A percentile compares a stretch with the other conserved stretches of the same genome.
Conservation (phyloP, 164 flowering plant species). For the Piper betle region DNA sequence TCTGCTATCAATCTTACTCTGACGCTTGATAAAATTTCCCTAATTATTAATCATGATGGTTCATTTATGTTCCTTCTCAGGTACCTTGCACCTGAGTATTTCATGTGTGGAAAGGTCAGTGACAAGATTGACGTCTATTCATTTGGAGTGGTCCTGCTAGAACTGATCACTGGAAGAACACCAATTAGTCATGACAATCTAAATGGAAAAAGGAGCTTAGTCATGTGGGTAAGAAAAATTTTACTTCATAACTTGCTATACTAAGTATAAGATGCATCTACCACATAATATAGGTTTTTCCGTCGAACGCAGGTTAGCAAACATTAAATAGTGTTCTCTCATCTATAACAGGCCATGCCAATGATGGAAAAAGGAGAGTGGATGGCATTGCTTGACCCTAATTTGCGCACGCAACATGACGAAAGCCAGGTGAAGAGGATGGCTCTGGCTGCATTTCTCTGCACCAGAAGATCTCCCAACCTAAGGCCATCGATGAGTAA, state of each 20-base stretch:
- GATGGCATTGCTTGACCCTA: conserved; percentile 44
- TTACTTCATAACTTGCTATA: neutral
- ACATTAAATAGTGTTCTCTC: neutral
- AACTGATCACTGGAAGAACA: conserved; percentile 68
- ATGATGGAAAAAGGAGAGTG: conserved; percentile 44
- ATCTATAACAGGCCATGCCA: conserved; percentile 54
- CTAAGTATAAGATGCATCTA: neutral
- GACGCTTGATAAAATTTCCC: neutral
- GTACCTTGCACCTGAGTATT: conserved; percentile 92
- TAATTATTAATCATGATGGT: neutral
- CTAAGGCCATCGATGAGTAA: conserved; percentile 64
- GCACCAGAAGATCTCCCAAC: conserved; percentile 54
- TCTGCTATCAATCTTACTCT: neutral
- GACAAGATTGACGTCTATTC: conserved; percentile 89
- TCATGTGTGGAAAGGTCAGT: conserved; percentile 90
- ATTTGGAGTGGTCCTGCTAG: conserved; percentile 82
- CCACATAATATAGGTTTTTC: neutral
- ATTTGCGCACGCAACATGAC: conserved; percentile 33
- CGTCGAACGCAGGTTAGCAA: neutral
- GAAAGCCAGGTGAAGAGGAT: conserved; percentile 54
- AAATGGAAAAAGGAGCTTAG: conserved; percentile 72
- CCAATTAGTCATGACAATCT: conserved; percentile 42
- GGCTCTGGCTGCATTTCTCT: conserved; percentile 60
- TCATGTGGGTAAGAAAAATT: conserved; percentile 77
- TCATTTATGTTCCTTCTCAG: neutral